phyloP scores from a whole-genome alignment of 1,284 basidiomycete genomes.

The Apiotrichum sp. region DNA sequence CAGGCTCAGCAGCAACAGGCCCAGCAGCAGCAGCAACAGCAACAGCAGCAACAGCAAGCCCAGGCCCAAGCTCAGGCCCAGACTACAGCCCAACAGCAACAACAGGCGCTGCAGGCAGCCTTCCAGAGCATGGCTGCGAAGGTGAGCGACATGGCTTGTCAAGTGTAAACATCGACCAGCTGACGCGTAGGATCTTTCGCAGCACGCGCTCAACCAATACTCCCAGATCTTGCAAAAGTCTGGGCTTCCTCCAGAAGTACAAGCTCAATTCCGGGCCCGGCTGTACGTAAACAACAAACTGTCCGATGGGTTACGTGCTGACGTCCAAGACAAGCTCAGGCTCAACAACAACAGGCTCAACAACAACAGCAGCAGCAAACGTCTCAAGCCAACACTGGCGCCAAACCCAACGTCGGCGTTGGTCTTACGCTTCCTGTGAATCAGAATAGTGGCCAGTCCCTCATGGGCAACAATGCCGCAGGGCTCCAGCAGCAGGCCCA shows the following conservation, averaged over 20 bases:
- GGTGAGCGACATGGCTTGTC: not conserved
- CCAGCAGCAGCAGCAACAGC: slow-evolving; percentile 8
- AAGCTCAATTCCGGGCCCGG: slow-evolving; percentile 2
- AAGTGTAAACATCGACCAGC: not conserved
- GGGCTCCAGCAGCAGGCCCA: slow-evolving; percentile 1
- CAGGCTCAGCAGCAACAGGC: slow-evolving; percentile 10
- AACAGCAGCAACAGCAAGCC: slow-evolving; percentile 4
- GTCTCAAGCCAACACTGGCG: not conserved
- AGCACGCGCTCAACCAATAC: slow-evolving; percentile 12
- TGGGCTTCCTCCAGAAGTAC: slow-evolving; percentile 12
- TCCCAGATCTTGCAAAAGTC: slow-evolving; percentile 4
- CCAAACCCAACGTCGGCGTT: not conserved
- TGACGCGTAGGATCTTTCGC: slow-evolving; percentile 6
- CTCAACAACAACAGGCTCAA: not conserved
- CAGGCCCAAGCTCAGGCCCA: slow-evolving; percentile 1
- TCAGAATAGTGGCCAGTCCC: not conserved
- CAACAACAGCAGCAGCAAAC: slow-evolving; percentile 5
- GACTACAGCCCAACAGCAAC: slow-evolving; percentile 1
- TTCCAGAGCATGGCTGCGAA: slow-evolving; percentile 6
- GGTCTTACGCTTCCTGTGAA: not conserved
- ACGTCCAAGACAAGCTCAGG: not conserved
- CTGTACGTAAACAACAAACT: slow-evolving; percentile 1
- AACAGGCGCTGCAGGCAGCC: slow-evolving; percentile 4
- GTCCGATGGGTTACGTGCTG: not conserved
- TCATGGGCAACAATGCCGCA: slow-evolving; percentile 7